Percentiles rank a stretch among this genome's conserved stretches.
Conservation (phyloP, 2,329 filamentous ascomycete genomes). For the Exserohilum turcica region DNA sequence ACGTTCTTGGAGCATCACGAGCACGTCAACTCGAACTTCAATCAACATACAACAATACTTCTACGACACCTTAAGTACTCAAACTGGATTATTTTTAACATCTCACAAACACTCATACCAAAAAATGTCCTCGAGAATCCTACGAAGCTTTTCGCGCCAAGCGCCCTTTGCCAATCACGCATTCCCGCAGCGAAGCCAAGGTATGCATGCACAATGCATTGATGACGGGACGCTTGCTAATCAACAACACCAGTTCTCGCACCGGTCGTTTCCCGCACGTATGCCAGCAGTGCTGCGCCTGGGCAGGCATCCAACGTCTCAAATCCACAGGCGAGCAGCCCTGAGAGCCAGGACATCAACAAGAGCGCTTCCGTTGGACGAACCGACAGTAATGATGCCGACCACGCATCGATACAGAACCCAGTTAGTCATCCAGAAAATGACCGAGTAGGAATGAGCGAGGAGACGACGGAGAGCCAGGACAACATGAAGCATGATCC, state of each 20-base stretch:
- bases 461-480: constrained; percentile 24
- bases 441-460: constrained; percentile 9
- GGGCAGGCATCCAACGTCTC: constrained; percentile 22
- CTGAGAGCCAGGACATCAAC: constrained; percentile 20
- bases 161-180: neutral
- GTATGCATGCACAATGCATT: neutral
- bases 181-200: constrained; percentile 8
- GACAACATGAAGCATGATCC: constrained; percentile 26
- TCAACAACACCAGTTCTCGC: neutral
- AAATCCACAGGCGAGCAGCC: constrained; percentile 14
- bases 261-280: constrained; percentile 10
- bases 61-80: neutral
- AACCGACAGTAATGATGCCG: constrained; percentile 10
- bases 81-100: neutral
- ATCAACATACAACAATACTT: neutral
- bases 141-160: constrained; percentile 10
- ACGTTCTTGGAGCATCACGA: constrained; percentile 8
- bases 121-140: constrained; percentile 10
- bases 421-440: constrained; percentile 20
- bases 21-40: constrained; percentile 1
- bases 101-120: neutral
- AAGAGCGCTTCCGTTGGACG: constrained; percentile 14
- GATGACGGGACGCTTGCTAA: neutral
- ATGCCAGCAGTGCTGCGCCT: constrained; percentile 9
- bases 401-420: constrained; percentile 13